phyloP scores from a whole-genome alignment of 2,329 filamentous ascomycete genomes.

The Claviceps pusilla region DNA sequence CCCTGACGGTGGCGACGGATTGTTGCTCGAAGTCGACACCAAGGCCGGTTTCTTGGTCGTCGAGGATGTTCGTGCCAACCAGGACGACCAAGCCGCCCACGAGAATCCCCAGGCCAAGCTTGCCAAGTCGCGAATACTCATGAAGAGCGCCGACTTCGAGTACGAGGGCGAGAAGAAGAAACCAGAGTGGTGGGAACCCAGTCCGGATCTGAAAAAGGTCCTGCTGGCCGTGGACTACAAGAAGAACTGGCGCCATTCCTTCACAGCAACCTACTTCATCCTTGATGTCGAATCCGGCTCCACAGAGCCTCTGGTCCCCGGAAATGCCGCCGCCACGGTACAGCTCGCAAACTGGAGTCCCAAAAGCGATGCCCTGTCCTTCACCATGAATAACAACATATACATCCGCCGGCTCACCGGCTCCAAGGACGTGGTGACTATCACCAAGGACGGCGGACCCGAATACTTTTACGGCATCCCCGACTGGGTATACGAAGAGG shows the following conservation, averaged over 20 bases:
- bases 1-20: slow-evolving; percentile 62
- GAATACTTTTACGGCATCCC: slow-evolving; percentile 92
- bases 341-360: slow-evolving; percentile 88
- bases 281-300: slow-evolving; percentile 73
- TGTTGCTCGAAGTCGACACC: slow-evolving; percentile 60
- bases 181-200: slow-evolving; percentile 57
- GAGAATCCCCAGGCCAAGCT: slow-evolving; percentile 16
- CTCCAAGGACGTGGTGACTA: slow-evolving; percentile 46
- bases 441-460: slow-evolving; percentile 74
- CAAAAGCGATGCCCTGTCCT: slow-evolving; percentile 72
- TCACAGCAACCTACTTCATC: slow-evolving; percentile 75
- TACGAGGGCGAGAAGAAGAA: slow-evolving; percentile 39
- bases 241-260: slow-evolving; percentile 83
- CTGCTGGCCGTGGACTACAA: slow-evolving; percentile 59
- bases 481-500: slow-evolving; percentile 85
- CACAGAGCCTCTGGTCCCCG: slow-evolving; percentile 62
- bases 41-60: slow-evolving; percentile 68
- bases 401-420: slow-evolving; percentile 51
- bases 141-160: slow-evolving; percentile 51
- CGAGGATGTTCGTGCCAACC: slow-evolving; percentile 56
- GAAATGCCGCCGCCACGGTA: slow-evolving; percentile 46
- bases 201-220: slow-evolving; percentile 71
- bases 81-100: slow-evolving; percentile 18
- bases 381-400: slow-evolving; percentile 80
- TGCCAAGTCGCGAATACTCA: slow-evolving; percentile 51